A percentile compares a stretch with the other conserved stretches of the same genome.
Evolutionary conservation across 768 basidiomycete genomes (phyloP).

Genomic region (Coprinellus micaceus): DNA sequence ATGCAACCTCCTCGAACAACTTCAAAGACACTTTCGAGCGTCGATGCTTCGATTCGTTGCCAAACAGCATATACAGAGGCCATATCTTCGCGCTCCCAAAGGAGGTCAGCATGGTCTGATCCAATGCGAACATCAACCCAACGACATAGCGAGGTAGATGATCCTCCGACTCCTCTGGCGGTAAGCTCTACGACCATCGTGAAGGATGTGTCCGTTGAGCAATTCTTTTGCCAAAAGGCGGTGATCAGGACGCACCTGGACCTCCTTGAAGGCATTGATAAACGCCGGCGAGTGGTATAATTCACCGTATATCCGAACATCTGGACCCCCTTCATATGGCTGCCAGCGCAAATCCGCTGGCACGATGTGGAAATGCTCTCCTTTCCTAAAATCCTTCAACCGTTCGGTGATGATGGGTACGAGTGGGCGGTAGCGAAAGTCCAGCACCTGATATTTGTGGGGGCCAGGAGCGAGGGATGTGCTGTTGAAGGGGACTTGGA

Average conservation of each 20-base stretch:
- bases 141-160: slow-evolving; percentile 18
- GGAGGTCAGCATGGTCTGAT: not conserved
- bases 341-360: slow-evolving; percentile 14
- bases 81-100: not conserved
- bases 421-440: slow-evolving; percentile 1
- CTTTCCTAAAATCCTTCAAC: not conserved
- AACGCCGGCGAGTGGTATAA: slow-evolving; percentile 19
- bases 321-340: not conserved
- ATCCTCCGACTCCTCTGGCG: slow-evolving; percentile 1
- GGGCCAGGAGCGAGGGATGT: not conserved
- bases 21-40: not conserved
- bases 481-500: not conserved
- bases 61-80: not conserved
- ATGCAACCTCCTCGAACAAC: not conserved
- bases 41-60: not conserved
- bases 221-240: too few species aligned
- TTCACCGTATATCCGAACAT: slow-evolving; percentile 16
- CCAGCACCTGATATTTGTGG: not conserved
- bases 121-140: not conserved
- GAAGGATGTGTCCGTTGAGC: too few species aligned
- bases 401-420: not conserved
- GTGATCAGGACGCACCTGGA: not conserved
- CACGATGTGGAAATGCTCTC: slow-evolving; percentile 13
- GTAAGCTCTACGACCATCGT: too few species aligned
- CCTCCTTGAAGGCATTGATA: slow-evolving; percentile 11